These are phyloP conservation scores for Fusarium oligoseptatum DNA, from an alignment of 2,329 filamentous ascomycete species.

Conservation along the genomic window DNA sequence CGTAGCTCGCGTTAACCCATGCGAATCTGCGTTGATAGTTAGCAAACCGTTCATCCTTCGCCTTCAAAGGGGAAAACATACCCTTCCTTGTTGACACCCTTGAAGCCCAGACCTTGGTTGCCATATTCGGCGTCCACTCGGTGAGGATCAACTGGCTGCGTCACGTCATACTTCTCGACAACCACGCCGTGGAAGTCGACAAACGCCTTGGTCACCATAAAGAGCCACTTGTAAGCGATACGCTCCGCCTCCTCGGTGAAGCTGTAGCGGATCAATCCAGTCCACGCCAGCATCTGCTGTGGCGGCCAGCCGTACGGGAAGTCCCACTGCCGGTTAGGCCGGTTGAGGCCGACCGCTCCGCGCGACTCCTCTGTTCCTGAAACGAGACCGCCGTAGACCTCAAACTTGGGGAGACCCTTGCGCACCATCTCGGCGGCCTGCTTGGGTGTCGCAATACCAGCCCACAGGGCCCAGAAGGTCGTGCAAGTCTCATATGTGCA, in stretches of 20 bases:
- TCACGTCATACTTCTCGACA: slow-evolving; percentile 99
- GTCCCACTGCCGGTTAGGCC: slow-evolving; percentile 98
- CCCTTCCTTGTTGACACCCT: slow-evolving; percentile 96
- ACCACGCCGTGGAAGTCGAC: slow-evolving; percentile 99
- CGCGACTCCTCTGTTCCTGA: slow-evolving; percentile 92
- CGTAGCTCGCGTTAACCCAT: slow-evolving; percentile 98
- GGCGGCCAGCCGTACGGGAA: slow-evolving; percentile 98
- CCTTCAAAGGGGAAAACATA: slow-evolving; percentile 54
- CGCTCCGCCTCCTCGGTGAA: slow-evolving; percentile 91
- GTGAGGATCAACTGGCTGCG: slow-evolving; percentile 88
- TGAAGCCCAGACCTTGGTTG: slow-evolving; percentile 95
- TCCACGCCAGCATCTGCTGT: slow-evolving; percentile 98
- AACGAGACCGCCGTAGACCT: slow-evolving; percentile 87
- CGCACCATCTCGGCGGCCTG: slow-evolving; percentile 88
- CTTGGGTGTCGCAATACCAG: slow-evolving; percentile 84
- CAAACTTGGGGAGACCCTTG: slow-evolving; percentile 87
- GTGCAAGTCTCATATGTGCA: slow-evolving; percentile 91
- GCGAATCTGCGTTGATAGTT: slow-evolving; percentile 77
- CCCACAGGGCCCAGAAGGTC: slow-evolving; percentile 98
- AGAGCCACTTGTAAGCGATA: slow-evolving; percentile 95
- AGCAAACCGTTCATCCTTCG: slow-evolving; percentile 36
- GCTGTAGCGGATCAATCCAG: slow-evolving; percentile 89
- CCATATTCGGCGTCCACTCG: slow-evolving; percentile 97
- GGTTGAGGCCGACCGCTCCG: slow-evolving; percentile 80
- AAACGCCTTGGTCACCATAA: slow-evolving; percentile 98